Percentiles rank a stretch among this genome's conserved stretches.
These are phyloP conservation scores for Verticillium dahliae DNA, from an alignment of 2,329 filamentous ascomycete genomes.

Conservation along the genomic window DNA sequence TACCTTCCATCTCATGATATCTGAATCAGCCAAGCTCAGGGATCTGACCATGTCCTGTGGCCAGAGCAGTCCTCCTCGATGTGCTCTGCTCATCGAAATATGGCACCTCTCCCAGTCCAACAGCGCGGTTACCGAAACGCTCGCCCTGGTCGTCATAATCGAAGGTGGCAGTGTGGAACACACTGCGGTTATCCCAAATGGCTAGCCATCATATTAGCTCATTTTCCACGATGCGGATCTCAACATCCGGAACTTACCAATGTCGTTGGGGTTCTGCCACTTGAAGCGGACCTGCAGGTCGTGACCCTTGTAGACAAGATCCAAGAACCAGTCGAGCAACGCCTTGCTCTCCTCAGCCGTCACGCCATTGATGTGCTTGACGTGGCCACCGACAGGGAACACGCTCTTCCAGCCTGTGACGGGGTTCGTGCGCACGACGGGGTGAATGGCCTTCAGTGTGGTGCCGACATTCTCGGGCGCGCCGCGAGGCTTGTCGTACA, in stretches of 20 bases:
- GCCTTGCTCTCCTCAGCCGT: constrained; percentile 34
- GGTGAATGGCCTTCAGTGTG: constrained; percentile 42
- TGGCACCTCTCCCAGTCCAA: constrained; percentile 48
- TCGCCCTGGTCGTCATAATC: constrained; percentile 48
- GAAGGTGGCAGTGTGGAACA: constrained; percentile 52
- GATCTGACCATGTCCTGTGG: not conserved
- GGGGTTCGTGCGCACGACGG: constrained; percentile 54
- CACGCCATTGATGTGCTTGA: constrained; percentile 35
- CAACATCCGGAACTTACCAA: constrained; percentile 12
- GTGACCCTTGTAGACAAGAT: constrained; percentile 37
- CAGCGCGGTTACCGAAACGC: constrained; percentile 43
- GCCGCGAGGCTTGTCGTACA: constrained; percentile 26
- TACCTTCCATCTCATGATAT: not conserved
- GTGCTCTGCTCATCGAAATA: constrained; percentile 45
- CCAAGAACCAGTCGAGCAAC: constrained; percentile 32
- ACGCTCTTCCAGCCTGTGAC: constrained; percentile 54
- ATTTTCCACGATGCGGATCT: not conserved
- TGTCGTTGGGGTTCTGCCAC: constrained; percentile 37
- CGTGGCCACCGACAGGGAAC: constrained; percentile 35
- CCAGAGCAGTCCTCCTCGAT: constrained; percentile 17
- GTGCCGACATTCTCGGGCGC: constrained; percentile 36
- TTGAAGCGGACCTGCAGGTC: constrained; percentile 41
- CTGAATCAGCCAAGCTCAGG: not conserved
- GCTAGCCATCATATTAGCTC: constrained; percentile 18
- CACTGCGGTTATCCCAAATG: constrained; percentile 57